A percentile compares a stretch with the other conserved stretches of the same genome.
Conservation (phyloP, 2,329 filamentous ascomycete species). For the Beauveria pseudobassiana region DNA sequence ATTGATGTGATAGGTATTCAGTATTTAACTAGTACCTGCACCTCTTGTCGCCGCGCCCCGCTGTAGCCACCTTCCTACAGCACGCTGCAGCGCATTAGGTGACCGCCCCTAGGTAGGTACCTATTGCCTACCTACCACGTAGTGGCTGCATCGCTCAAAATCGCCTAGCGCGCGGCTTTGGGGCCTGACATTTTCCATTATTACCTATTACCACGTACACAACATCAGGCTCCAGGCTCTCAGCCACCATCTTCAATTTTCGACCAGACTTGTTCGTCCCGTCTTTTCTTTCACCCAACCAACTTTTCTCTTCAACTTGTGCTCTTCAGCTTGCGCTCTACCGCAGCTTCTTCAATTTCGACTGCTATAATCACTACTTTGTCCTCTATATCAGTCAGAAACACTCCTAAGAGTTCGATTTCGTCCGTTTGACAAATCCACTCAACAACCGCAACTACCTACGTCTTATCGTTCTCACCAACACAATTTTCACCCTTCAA, state of each 20-base stretch:
- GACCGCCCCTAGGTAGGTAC: not conserved
- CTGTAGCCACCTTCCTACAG: too few relatives aligned
- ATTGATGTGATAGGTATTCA: too few relatives aligned
- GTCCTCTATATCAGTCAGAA: too few relatives aligned
- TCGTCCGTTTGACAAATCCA: not conserved
- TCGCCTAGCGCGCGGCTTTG: constrained; percentile 16
- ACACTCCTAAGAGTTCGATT: not conserved
- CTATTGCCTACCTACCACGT: too few relatives aligned
- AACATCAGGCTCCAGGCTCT: not conserved
- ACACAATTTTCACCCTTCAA: not conserved
- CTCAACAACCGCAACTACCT: not conserved
- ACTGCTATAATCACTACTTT: too few relatives aligned
- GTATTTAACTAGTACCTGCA: too few relatives aligned
- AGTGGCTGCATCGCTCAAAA: constrained; percentile 12
- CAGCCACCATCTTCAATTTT: constrained; percentile 8
- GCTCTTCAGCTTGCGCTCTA: not conserved
- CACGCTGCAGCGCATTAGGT: not conserved
- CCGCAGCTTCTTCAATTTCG: not conserved
- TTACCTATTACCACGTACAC: not conserved
- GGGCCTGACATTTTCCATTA: constrained; percentile 9
- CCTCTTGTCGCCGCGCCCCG: too few relatives aligned
- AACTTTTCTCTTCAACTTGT: not conserved
- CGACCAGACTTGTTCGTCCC: not conserved
- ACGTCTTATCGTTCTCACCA: not conserved
- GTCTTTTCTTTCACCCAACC: not conserved